Evolutionary conservation across 495 filamentous ascomycete genomes (phyloP), one percentile per base, ranked within the genome.

Genomic region (Penicillium soppii): DNA sequence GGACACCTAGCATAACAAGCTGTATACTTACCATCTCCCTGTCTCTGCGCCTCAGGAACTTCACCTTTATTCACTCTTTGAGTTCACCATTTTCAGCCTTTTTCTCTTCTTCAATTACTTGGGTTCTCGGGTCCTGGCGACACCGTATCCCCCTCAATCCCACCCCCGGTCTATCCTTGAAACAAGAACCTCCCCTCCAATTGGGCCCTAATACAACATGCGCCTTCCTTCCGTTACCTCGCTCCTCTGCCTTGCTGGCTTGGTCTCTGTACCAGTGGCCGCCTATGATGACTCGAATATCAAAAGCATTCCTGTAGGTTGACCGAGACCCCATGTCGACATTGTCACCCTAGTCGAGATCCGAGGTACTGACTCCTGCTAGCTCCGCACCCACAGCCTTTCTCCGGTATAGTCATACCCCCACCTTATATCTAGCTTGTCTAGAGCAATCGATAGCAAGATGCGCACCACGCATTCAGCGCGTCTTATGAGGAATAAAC

Each of bases 371-470:
- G 26, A 67, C 38, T 19, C 15, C 41, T 56, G 13, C 20, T 69
- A 92, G 82, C 77, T 96, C 56, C 84, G 88, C 57, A 91, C 87
- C 62, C 85, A 91, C 69, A 87, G 84, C 66, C 82, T 91, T 33
- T 52, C 68, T 58, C 61, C 76, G 66, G 79, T 82, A 68, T 61
- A 70, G 69, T 43, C 13, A 26, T 22, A 58, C 43, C 20, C 29
- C n/a, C n/a, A n/a, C n/a, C n/a, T n/a, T n/a, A n/a, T 33, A 22
- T 30, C 2, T 12, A 53, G 44, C 33, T 53, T 47, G 25, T 33
- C 43, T 35, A 13, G 12, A 17, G 17, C 16, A 12, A 15, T 17
- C 12, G n/a, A 25, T 17, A 15, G 8, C 10, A 40, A 45, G 41
- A 35, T 40, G 44, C 15, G 15, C 44, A 37, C n/a, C n/a, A n/a